Conservation (phyloP, 73 alveolate species). For the Blepharisma japonicum region DNA sequence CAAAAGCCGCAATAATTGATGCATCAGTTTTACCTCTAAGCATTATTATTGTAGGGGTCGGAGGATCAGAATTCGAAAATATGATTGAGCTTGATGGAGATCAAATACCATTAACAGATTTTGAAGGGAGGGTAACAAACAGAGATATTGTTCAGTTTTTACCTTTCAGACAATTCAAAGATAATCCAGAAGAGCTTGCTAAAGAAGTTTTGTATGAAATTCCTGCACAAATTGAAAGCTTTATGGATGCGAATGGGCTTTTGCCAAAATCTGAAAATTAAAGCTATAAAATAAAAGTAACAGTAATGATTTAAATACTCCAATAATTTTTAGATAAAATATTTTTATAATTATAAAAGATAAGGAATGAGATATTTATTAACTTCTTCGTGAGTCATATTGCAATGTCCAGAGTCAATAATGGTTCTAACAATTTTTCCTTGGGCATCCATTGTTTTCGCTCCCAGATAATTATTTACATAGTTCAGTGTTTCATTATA, state of each 20-base stretch:
- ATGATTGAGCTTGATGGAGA: slow-evolving; percentile 89
- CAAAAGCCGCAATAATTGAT: slow-evolving; percentile 62
- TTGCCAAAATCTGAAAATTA: no score
- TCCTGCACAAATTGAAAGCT: slow-evolving; percentile 59
- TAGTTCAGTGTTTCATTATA: no score
- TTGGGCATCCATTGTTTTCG: neutral
- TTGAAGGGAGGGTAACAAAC: slow-evolving; percentile 64
- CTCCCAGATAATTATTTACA: no score
- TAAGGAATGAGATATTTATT: slow-evolving; percentile 14
- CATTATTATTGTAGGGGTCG: slow-evolving; percentile 80
- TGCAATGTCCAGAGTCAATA: neutral
- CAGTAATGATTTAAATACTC: no score
- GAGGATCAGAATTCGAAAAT: slow-evolving; percentile 64
- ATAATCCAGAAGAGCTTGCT: slow-evolving; percentile 63
- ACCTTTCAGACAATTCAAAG: slow-evolving; percentile 61
- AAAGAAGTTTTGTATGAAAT: slow-evolving; percentile 71
- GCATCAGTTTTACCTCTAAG: slow-evolving; percentile 74
- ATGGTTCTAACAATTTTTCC: neutral
- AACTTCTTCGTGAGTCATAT: neutral
- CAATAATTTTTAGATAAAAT: no score
- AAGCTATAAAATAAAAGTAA: no score
- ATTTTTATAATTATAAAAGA: neutral
- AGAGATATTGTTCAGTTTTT: slow-evolving; percentile 79
- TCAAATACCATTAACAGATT: slow-evolving; percentile 52
- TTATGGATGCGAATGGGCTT: no score